These are phyloP conservation scores for Starmerella kuoi DNA, from an alignment of 805 yeast genomes.

Conservation along the genomic window DNA sequence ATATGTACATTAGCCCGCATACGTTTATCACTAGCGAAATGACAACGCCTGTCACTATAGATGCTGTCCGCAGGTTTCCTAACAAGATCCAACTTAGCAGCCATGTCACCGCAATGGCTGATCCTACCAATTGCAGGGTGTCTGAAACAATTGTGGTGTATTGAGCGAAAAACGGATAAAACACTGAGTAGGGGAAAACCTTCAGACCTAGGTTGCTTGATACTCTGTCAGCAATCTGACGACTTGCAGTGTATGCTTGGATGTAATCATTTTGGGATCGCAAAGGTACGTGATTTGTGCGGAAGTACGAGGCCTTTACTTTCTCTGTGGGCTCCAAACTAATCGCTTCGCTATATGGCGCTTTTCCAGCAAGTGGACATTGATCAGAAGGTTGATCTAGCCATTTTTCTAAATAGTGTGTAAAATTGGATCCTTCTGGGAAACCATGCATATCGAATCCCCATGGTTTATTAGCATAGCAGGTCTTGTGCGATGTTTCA, in stretches of 20 bases:
- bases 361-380: slow-evolving; percentile 92
- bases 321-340: slow-evolving; percentile 33
- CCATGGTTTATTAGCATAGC: slow-evolving; percentile 48
- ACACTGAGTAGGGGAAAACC: slow-evolving; percentile 83
- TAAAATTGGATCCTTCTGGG: slow-evolving; percentile 64
- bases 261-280: slow-evolving; percentile 78
- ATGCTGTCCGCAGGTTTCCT: slow-evolving; percentile 54
- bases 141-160: slow-evolving; percentile 53
- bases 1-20: slow-evolving; percentile 66
- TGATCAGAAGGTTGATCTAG: slow-evolving; percentile 67
- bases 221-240: slow-evolving; percentile 48
- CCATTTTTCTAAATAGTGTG: slow-evolving; percentile 68
- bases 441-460: slow-evolving; percentile 64
- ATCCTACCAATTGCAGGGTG: slow-evolving; percentile 40
- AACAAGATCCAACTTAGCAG: slow-evolving; percentile 43
- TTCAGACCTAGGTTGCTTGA: slow-evolving; percentile 34
- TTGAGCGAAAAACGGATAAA: slow-evolving; percentile 86
- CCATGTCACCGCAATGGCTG: slow-evolving; percentile 21
- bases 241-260: slow-evolving; percentile 58
- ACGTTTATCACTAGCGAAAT: slow-evolving; percentile 54
- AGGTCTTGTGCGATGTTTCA: slow-evolving; percentile 20
- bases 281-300: slow-evolving; percentile 69
- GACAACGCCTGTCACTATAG: slow-evolving; percentile 46
- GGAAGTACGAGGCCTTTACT: slow-evolving; percentile 33
- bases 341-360: slow-evolving; percentile 59